Percentiles rank a stretch among this genome's conserved stretches.
phyloP scores from a whole-genome alignment of 352 stramenopile genomes.

The Globisporangium perplexum region DNA sequence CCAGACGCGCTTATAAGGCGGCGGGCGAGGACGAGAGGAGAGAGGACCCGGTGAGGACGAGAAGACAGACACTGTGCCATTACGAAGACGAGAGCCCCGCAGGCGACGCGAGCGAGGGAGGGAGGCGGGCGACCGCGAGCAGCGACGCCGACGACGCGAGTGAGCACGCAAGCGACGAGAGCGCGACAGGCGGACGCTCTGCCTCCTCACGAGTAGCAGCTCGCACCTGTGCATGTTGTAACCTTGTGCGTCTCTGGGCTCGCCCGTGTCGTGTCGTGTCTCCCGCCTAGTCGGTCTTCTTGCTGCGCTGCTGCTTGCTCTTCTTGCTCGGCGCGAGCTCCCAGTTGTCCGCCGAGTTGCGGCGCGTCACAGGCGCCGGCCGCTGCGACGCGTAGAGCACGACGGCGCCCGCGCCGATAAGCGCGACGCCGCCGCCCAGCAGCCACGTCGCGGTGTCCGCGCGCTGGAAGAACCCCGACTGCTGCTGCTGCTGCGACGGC shows the following conservation, averaged over 20 bases:
- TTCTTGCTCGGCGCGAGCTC: slow-evolving; percentile 6
- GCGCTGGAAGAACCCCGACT: not conserved
- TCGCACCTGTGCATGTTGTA: not conserved
- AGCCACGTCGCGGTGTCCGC: slow-evolving; percentile 26
- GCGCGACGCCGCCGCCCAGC: slow-evolving; percentile 35
- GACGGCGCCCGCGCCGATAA: slow-evolving; percentile 40
- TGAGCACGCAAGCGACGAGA: no score
- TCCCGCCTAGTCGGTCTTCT: slow-evolving; percentile 6
- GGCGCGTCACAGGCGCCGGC: slow-evolving; percentile 8
- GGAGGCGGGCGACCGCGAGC: no score
- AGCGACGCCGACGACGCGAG: not conserved
- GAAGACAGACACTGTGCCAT: not conserved
- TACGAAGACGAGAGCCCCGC: not conserved
- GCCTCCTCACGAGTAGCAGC: not conserved
- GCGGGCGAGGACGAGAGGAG: not conserved
- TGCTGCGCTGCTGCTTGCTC: not conserved
- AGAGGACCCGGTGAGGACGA: not conserved
- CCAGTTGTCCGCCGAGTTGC: slow-evolving; percentile 7
- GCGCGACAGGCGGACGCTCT: no score
- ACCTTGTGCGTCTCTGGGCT: not conserved
- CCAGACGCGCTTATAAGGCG: slow-evolving; percentile 36
- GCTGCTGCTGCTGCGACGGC: not conserved
- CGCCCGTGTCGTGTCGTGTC: not conserved
- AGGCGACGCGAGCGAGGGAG: not conserved
- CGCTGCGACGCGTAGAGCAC: slow-evolving; percentile 45